Evolutionary conservation across 2,329 filamentous ascomycete genomes (phyloP).

Genomic region (Pyrenophora tritici-repentis): DNA sequence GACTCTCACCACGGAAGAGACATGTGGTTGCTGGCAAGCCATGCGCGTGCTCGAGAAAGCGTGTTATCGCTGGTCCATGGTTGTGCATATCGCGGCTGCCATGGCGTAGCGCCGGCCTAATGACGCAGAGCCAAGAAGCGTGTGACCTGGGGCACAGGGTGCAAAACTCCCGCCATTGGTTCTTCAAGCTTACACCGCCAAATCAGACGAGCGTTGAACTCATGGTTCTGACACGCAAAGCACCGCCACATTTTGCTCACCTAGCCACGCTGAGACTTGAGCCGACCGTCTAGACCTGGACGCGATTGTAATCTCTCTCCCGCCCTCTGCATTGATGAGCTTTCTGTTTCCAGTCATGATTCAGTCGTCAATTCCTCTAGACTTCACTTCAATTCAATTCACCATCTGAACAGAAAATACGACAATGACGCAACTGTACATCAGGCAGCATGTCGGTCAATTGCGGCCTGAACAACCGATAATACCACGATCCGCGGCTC

Average conservation of each 20-base stretch:
- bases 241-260: slow-evolving; percentile 6
- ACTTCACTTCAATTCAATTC: not conserved
- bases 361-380: no score
- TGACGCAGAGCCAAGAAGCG: slow-evolving; percentile 12
- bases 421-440: not conserved
- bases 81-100: slow-evolving; percentile 12
- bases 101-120: slow-evolving; percentile 3
- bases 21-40: slow-evolving; percentile 8
- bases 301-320: no score
- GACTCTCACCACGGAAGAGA: slow-evolving; percentile 7
- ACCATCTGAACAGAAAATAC: not conserved
- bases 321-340: no score
- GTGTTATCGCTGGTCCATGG: slow-evolving; percentile 2
- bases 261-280: no score
- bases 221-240: slow-evolving; percentile 2
- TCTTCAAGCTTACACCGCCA: slow-evolving; percentile 5
- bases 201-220: not conserved
- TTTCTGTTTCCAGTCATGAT: no score
- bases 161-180: not conserved
- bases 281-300: no score
- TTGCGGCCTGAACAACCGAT: not conserved
- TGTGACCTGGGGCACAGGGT: slow-evolving; percentile 2
- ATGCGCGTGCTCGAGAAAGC: slow-evolving; percentile 10
- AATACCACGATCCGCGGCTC: not conserved
- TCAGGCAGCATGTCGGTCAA: slow-evolving; percentile 7